phyloP scores from a whole-genome alignment of 768 basidiomycete genomes.

The Coprinellus micaceus region DNA sequence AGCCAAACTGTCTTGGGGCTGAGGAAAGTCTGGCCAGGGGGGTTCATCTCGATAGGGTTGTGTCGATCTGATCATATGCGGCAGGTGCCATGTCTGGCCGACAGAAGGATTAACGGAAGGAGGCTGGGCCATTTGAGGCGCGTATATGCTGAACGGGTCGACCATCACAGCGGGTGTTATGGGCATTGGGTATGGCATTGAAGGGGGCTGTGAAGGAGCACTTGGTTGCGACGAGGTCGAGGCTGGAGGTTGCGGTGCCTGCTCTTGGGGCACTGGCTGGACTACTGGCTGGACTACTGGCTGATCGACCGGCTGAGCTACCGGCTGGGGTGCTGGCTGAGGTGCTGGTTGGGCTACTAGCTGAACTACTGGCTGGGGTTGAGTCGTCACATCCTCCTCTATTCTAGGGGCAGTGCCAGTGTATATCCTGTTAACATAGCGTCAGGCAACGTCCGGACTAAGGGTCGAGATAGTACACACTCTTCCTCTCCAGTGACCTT shows the following conservation, averaged over 20 bases:
- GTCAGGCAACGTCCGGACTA: too few species aligned
- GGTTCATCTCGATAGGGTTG: slow-evolving; percentile 4
- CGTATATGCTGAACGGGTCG: slow-evolving; percentile 7
- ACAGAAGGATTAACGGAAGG: too few species aligned
- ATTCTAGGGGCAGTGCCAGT: neutral
- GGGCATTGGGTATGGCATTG: slow-evolving; percentile 9
- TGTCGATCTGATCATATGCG: slow-evolving; percentile 4
- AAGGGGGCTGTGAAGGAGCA: neutral
- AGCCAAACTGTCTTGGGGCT: neutral
- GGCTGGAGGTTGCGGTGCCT: slow-evolving; percentile 4
- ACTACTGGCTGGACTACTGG: neutral
- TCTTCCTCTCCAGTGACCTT: slow-evolving; percentile 73
- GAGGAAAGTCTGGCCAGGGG: slow-evolving; percentile 2
- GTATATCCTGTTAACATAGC: slow-evolving; percentile 3
- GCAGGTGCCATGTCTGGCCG: too few species aligned
- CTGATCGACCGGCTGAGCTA: neutral
- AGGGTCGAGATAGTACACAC: too few species aligned
- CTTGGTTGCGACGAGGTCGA: slow-evolving; percentile 17
- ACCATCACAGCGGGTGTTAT: slow-evolving; percentile 2
- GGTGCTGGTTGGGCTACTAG: neutral
- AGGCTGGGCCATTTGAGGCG: neutral
- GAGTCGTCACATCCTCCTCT: neutral
- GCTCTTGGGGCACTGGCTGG: neutral
- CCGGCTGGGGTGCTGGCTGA: neutral
- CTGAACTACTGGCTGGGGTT: neutral